A percentile compares a stretch with the other conserved stretches of the same genome.
Evolutionary conservation across 495 filamentous ascomycete species (phyloP).

Genomic region (Tuber melanosporum): DNA sequence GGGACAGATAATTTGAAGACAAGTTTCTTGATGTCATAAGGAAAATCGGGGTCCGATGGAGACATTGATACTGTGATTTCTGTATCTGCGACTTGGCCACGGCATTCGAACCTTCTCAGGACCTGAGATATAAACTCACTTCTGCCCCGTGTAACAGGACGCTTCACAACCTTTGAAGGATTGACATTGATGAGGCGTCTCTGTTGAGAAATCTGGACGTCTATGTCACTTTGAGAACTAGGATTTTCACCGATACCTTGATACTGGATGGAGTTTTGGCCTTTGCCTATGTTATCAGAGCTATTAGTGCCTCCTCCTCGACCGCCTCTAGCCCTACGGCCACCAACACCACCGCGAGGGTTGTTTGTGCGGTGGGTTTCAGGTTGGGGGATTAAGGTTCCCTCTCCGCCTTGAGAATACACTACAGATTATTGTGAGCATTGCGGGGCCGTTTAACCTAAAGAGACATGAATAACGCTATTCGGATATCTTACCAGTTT

Average conservation of each 20-base stretch:
- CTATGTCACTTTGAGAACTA: background rate
- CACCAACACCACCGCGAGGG: background rate
- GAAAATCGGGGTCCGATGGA: conserved; percentile 85
- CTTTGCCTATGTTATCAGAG: background rate
- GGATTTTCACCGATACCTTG: background rate
- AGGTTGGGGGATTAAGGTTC: background rate
- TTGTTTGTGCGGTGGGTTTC: background rate
- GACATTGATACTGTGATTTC: conserved; percentile 57
- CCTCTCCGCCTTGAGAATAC: background rate
- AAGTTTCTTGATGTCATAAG: conserved; percentile 67
- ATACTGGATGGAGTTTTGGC: background rate
- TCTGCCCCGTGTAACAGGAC: background rate
- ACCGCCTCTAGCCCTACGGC: background rate
- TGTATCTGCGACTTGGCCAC: conserved; percentile 34
- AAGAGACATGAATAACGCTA: background rate
- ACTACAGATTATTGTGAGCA: background rate
- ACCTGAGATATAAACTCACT: conserved; percentile 9
- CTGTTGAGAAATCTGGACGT: background rate
- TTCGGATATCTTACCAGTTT: background rate
- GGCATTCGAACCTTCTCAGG: background rate
- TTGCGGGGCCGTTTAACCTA: background rate
- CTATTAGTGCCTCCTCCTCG: background rate
- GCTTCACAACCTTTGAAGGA: conserved; percentile 6
- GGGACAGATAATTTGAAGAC: conserved; percentile 69
- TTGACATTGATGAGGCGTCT: conserved; percentile 4